Base-by-base conservation (phyloP, 1,284 basidiomycete species). In the Testicularia cyperi region DNA sequence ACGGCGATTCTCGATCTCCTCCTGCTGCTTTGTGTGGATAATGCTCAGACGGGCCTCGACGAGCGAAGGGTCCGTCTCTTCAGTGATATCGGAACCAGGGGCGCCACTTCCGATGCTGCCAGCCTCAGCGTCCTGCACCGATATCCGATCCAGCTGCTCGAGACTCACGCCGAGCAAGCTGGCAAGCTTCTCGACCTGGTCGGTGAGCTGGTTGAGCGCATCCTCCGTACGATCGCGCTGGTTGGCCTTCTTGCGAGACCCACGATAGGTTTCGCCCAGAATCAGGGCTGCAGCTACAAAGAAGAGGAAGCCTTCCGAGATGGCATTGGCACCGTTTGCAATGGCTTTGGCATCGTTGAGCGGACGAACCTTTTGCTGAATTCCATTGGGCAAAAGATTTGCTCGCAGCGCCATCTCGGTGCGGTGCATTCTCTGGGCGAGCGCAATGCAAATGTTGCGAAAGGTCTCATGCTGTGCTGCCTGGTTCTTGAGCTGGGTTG, bases 331-430 rank as follows among this genome's bases (percentile, higher is more conserved):
- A 14, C 70, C 69, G 28, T 70, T 72, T 10, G 57, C 48, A 21
- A 68, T 62, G 20, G 65, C 68, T 44, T 73, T 75, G 37, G 67
- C 60, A 46, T 76, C 74, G 46, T 74, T 76, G 38, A 76, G 53
- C 6, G 74, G 74, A 7, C 74, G 58, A 13, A 74, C 58, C 38
- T 74, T 74, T 19, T 66, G 65, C 21, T 48, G 41, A 8, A 41
- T 57, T 9, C 53, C 61, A 19, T 57, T 53, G 6, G 58, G 56
- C 8, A 75, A 46, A n/a, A 76, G 44, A 24, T 72, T 72, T 23
- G 49, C 42, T 2, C 70, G 46, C 23, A 75, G 29, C 0, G 65
- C 65, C 63, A 70, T 70, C 41, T 76, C 74, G 16, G 58, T 65
- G 2, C 69, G 62, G 30, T 76, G 68, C 62, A 74, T 68, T 4